Conservation (phyloP, 148 eudicot genomes). For the Chenopodium berlandieri region DNA sequence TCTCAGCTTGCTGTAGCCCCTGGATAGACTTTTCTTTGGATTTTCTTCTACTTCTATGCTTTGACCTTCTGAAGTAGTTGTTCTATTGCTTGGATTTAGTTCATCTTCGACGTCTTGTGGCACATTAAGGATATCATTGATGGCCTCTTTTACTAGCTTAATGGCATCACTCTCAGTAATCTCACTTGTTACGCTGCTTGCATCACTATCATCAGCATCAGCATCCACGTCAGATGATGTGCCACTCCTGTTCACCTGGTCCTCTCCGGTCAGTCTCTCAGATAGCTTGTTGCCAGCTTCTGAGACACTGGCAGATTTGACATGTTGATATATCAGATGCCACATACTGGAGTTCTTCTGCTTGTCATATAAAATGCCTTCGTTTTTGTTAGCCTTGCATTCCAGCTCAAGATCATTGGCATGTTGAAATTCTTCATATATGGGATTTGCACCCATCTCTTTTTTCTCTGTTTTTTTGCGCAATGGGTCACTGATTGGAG, state of each 20-base stretch:
- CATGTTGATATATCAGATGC: slow-evolving; percentile 78
- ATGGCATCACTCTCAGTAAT: slow-evolving; percentile 61
- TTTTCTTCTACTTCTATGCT: slow-evolving; percentile 20
- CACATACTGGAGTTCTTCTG: slow-evolving; percentile 72
- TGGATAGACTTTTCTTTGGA: slow-evolving; percentile 19
- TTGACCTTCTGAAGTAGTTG: slow-evolving; percentile 19
- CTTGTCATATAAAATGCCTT: slow-evolving; percentile 33
- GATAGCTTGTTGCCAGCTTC: slow-evolving; percentile 45
- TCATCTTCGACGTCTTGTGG: slow-evolving; percentile 57
- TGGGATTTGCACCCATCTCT: slow-evolving; percentile 9
- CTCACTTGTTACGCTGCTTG: slow-evolving; percentile 55
- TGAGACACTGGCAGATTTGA: slow-evolving; percentile 45
- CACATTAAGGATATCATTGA: slow-evolving; percentile 67
- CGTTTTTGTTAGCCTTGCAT: slow-evolving; percentile 4
- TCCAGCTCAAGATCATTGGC: slow-evolving; percentile 24
- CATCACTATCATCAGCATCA: slow-evolving; percentile 28
- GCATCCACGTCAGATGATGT: slow-evolving; percentile 6
- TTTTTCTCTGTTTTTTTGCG: background rate
- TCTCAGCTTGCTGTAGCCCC: slow-evolving; percentile 37
- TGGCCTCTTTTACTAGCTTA: slow-evolving; percentile 77
- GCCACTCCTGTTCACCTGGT: slow-evolving; percentile 1
- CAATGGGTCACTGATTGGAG: slow-evolving; percentile 17
- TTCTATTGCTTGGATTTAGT: slow-evolving; percentile 12
- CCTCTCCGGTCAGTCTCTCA: slow-evolving; percentile 2
- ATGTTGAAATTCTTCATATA: background rate